These are phyloP conservation scores for Perkinsus chesapeaki DNA, from an alignment of 169 alveolate genomes.

Conservation along the genomic window DNA sequence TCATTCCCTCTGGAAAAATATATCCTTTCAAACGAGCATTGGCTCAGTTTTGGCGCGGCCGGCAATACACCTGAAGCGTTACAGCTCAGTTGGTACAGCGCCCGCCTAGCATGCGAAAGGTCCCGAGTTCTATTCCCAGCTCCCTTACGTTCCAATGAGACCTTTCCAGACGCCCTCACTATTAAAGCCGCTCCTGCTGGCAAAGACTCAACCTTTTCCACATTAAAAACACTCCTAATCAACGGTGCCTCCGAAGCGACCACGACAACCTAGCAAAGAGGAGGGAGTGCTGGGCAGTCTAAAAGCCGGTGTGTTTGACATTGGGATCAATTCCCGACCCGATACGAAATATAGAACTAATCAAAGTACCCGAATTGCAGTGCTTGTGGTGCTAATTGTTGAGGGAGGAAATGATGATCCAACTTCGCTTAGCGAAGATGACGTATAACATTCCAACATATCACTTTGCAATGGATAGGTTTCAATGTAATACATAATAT, in stretches of 20 bases:
- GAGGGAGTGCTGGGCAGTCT: no score
- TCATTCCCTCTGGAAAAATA: slow-evolving; percentile 24
- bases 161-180: background rate
- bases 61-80: background rate
- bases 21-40: slow-evolving; percentile 38
- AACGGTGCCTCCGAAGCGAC: slow-evolving; percentile 34
- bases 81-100: slow-evolving; percentile 99
- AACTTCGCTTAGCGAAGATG: no score
- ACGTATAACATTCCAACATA: no score
- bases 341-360: no score
- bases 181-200: background rate
- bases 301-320: no score
- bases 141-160: slow-evolving; percentile 4
- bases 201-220: background rate
- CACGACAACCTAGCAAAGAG: background rate
- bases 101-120: slow-evolving; percentile 99
- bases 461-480: no score
- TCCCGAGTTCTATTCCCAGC: slow-evolving; percentile 99
- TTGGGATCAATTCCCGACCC: no score
- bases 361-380: no score
- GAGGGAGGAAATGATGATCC: no score
- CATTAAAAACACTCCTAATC: slow-evolving; percentile 31
- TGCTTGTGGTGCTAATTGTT: no score
- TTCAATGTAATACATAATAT: no score
- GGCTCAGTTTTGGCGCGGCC: slow-evolving; percentile 12